phyloP scores from a whole-genome alignment of 2,329 filamentous ascomycete genomes.

The Nannizziopsis arthrosporioides region DNA sequence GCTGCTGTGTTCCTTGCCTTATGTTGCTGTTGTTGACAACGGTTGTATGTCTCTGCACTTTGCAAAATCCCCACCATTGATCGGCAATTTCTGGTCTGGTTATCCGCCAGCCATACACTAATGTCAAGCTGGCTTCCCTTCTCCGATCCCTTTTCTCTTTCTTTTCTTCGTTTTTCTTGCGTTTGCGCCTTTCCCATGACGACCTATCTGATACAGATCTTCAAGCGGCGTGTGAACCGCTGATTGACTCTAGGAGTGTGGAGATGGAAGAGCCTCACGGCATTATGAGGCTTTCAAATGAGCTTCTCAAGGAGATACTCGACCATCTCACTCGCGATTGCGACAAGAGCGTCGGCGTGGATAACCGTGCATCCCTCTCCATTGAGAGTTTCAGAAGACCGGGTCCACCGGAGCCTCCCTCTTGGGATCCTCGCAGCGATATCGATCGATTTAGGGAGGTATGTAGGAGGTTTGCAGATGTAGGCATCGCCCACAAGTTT shows the following conservation, averaged over 20 bases:
- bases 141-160: conserved; percentile 9
- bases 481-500: conserved; percentile 40
- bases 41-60: not conserved
- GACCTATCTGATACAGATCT: conserved; percentile 6
- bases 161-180: conserved; percentile 5
- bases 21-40: not conserved
- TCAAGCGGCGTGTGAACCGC: conserved; percentile 11
- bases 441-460: conserved; percentile 32
- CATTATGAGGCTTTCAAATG: conserved; percentile 31
- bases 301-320: conserved; percentile 41
- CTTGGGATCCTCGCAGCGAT: conserved; percentile 15
- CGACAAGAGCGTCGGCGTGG: conserved; percentile 41
- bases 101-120: not conserved
- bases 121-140: conserved; percentile 10
- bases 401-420: conserved; percentile 19
- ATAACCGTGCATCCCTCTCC: conserved; percentile 43
- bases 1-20: not conserved
- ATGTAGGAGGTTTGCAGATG: conserved; percentile 38
- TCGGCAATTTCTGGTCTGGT: not conserved
- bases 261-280: conserved; percentile 17
- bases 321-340: conserved; percentile 42
- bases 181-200: conserved; percentile 11
- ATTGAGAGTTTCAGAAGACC: conserved; percentile 45
- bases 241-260: conserved; percentile 4
- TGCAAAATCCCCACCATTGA: not conserved